Conservation (phyloP, 768 basidiomycete genomes). For the Phylloporus arenicola region DNA sequence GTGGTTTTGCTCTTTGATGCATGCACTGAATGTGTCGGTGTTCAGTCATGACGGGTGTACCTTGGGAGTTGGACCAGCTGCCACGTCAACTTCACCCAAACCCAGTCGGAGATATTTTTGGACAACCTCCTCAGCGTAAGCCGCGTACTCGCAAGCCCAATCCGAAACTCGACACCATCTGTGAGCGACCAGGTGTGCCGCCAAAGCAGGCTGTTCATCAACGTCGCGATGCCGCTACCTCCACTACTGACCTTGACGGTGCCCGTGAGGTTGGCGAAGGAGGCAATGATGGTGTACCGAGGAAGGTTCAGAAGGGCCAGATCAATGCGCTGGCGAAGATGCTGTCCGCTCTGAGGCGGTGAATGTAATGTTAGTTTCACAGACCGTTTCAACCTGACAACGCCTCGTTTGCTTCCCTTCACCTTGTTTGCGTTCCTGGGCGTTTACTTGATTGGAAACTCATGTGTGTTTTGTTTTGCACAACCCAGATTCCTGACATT, state of each 20-base stretch:
- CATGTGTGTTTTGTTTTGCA: slow-evolving; percentile 14
- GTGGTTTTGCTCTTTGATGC: neutral
- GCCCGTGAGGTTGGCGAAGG: slow-evolving; percentile 18
- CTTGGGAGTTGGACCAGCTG: slow-evolving; percentile 66
- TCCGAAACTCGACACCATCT: slow-evolving; percentile 67
- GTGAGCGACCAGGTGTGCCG: slow-evolving; percentile 50
- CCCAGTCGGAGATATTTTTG: slow-evolving; percentile 59
- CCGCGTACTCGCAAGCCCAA: slow-evolving; percentile 62
- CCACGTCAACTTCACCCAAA: slow-evolving; percentile 62
- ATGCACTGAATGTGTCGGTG: slow-evolving; percentile 1
- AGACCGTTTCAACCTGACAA: slow-evolving; percentile 8
- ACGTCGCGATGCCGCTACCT: slow-evolving; percentile 62
- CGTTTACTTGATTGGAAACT: slow-evolving; percentile 14
- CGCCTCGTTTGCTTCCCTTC: neutral
- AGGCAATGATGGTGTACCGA: slow-evolving; percentile 39
- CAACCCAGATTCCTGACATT: slow-evolving; percentile 30
- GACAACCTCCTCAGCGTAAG: slow-evolving; percentile 52
- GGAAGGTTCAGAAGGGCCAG: slow-evolving; percentile 87
- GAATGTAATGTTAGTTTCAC: slow-evolving; percentile 27
- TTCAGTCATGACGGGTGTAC: slow-evolving; percentile 70
- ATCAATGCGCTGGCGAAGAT: slow-evolving; percentile 90
- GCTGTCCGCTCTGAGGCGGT: slow-evolving; percentile 75
- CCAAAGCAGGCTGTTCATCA: slow-evolving; percentile 44
- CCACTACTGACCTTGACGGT: slow-evolving; percentile 63
- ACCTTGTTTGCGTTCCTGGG: slow-evolving; percentile 2